Percentiles rank a stretch among this genome's conserved stretches.
Conservation (phyloP, 2,329 filamentous ascomycete genomes). For the Clonostachys rhizophaga region DNA sequence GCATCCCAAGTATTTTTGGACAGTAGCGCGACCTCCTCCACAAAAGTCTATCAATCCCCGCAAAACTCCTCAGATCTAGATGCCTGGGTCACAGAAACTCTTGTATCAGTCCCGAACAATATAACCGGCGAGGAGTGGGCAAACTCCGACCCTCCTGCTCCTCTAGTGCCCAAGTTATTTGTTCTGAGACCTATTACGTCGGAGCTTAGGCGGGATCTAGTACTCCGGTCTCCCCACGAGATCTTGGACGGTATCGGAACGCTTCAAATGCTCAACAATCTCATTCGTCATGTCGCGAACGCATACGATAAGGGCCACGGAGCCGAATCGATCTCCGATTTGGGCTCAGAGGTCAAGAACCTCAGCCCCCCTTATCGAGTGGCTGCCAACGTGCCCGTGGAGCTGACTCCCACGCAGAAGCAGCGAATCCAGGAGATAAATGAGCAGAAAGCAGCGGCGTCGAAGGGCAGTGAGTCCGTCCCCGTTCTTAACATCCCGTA, state of each 20-base stretch:
- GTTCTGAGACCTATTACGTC: conserved; percentile 12
- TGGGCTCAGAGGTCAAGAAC: conserved; percentile 2
- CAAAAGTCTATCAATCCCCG: conserved; percentile 15
- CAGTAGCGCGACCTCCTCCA: conserved; percentile 8
- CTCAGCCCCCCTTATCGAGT: conserved; percentile 18
- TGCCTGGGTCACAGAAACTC: conserved; percentile 20
- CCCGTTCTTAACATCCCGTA: conserved; percentile 11
- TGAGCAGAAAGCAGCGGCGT: background rate
- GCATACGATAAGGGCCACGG: conserved; percentile 16
- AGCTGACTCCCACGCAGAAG: conserved; percentile 6
- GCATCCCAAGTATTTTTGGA: conserved; percentile 16
- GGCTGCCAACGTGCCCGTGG: conserved; percentile 10
- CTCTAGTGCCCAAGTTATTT: conserved; percentile 21
- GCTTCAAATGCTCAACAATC: conserved; percentile 22
- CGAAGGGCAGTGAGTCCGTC: background rate
- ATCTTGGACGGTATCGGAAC: conserved; percentile 32
- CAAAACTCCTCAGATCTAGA: conserved; percentile 4
- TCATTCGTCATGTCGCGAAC: conserved; percentile 12
- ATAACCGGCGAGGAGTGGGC: conserved; percentile 22
- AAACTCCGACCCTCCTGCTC: conserved; percentile 25
- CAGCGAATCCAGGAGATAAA: conserved; percentile 6
- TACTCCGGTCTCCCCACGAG: conserved; percentile 29
- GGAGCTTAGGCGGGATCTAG: conserved; percentile 16
- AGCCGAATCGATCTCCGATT: conserved; percentile 8
- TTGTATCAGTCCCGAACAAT: conserved; percentile 11